Evolutionary conservation across 1,284 basidiomycete species (phyloP).

Genomic region (Moesziomyces parantarcticus): DNA sequence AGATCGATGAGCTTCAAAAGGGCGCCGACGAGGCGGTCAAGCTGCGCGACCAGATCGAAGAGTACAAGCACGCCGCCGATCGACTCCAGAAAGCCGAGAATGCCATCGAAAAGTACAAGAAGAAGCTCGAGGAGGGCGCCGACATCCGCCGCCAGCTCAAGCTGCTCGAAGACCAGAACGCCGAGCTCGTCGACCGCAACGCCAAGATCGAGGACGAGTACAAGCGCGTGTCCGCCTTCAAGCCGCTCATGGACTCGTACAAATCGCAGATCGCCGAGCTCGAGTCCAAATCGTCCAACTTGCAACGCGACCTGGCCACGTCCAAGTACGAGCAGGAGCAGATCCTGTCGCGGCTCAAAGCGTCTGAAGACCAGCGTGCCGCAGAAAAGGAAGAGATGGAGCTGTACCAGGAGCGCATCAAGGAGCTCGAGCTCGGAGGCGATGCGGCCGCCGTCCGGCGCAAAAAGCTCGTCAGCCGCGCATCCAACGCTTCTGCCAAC

Average conservation of each 20-base stretch:
- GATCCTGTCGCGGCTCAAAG: conserved; percentile 44
- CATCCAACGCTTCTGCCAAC: conserved; percentile 46
- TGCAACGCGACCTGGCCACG: conserved; percentile 73
- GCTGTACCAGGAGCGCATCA: conserved; percentile 88
- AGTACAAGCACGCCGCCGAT: conserved; percentile 82
- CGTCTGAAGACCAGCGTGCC: conserved; percentile 76
- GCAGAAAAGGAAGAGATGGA: conserved; percentile 86
- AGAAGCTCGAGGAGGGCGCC: conserved; percentile 93
- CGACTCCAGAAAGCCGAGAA: conserved; percentile 92
- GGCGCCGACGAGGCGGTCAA: conserved; percentile 80
- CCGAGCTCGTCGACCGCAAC: conserved; percentile 88
- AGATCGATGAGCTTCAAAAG: conserved; percentile 81
- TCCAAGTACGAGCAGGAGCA: conserved; percentile 58
- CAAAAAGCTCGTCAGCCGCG: conserved; percentile 55
- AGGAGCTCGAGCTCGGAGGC: conserved; percentile 79
- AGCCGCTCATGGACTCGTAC: conserved; percentile 90
- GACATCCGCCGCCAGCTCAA: conserved; percentile 87
- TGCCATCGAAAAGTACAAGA: conserved; percentile 98
- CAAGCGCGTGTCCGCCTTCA: conserved; percentile 84
- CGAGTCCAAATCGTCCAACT: conserved; percentile 77
- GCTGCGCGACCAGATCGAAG: conserved; percentile 92
- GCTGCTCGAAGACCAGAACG: conserved; percentile 89
- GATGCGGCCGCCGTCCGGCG: conserved; percentile 69
- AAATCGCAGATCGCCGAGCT: conserved; percentile 85
- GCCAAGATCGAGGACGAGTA: conserved; percentile 89